A percentile compares a stretch with the other conserved stretches of the same genome.
Conservation (phyloP, 2,329 filamentous ascomycete species). For the Didymella exigua region DNA sequence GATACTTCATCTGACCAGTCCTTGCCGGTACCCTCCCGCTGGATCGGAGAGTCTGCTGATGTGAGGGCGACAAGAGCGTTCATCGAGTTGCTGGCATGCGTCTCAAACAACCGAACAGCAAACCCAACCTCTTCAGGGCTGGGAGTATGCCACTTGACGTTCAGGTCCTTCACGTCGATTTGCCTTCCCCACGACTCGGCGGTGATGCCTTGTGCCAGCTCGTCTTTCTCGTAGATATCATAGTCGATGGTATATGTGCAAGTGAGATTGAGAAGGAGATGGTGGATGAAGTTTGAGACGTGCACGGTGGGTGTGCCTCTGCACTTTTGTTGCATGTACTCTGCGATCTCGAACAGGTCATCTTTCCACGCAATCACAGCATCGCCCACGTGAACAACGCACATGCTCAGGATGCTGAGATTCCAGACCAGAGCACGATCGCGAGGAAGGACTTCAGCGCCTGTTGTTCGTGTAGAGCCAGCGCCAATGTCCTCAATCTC, state of each 20-base stretch:
- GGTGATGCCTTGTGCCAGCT: constrained; percentile 72
- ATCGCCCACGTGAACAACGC: constrained; percentile 91
- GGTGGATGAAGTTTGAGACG: constrained; percentile 96
- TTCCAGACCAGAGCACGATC: constrained; percentile 96
- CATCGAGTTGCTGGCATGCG: constrained; percentile 78
- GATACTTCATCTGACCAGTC: constrained; percentile 99
- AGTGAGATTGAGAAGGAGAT: constrained; percentile 90
- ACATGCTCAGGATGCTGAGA: constrained; percentile 96
- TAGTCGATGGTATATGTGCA: constrained; percentile 93
- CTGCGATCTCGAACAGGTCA: constrained; percentile 86
- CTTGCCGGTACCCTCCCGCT: constrained; percentile 92
- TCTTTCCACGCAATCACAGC: constrained; percentile 88
- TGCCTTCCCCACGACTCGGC: constrained; percentile 83
- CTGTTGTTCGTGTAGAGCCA: constrained; percentile 90
- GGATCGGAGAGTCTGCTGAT: constrained; percentile 78
- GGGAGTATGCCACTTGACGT: constrained; percentile 90
- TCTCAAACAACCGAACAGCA: constrained; percentile 85
- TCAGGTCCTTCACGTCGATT: constrained; percentile 75
- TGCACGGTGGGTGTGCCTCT: constrained; percentile 92
- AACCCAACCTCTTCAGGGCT: constrained; percentile 81
- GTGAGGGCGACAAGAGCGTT: constrained; percentile 79
- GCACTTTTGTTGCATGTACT: constrained; percentile 96
- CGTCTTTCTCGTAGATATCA: constrained; percentile 80
- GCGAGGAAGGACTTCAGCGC: constrained; percentile 88
- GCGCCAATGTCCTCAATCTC: constrained; percentile 98